A percentile compares a stretch with the other conserved stretches of the same genome.
phyloP scores from a whole-genome alignment of 2,329 filamentous ascomycete genomes.

The Phoma sp. region DNA sequence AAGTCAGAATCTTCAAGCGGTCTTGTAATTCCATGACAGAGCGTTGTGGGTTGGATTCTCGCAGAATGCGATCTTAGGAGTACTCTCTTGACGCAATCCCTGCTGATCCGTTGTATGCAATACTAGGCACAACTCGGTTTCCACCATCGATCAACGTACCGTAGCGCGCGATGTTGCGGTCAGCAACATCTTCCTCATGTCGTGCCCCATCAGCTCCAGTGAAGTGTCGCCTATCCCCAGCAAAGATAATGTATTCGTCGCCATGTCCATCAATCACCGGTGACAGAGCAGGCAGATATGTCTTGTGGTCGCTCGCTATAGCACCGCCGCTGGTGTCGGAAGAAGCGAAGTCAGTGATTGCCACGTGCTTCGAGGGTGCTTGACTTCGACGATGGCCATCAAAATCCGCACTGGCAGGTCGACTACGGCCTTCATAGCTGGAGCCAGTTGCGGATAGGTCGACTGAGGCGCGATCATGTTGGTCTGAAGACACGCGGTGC shows the following conservation, averaged over 20 bases:
- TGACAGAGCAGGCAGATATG: constrained; percentile 27
- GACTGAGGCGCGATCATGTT: constrained; percentile 4
- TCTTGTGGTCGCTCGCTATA: constrained; percentile 32
- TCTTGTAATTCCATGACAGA: not conserved
- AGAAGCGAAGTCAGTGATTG: not conserved
- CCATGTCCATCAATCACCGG: constrained; percentile 16
- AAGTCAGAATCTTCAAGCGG: not conserved
- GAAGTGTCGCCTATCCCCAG: constrained; percentile 27
- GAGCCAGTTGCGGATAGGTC: constrained; percentile 10
- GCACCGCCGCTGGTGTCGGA: constrained; percentile 18
- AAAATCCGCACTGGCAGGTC: constrained; percentile 22
- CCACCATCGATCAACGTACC: constrained; percentile 14
- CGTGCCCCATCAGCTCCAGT: constrained; percentile 16
- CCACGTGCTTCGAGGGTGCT: not conserved
- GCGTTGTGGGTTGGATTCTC: not conserved
- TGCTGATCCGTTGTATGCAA: not conserved
- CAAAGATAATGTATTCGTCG: constrained; percentile 27
- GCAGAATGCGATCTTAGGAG: not conserved
- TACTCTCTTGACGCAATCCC: not conserved
- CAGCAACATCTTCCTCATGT: constrained; percentile 63
- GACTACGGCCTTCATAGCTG: constrained; percentile 11
- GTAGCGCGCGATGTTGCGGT: constrained; percentile 35
- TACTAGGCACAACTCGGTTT: constrained; percentile 8
- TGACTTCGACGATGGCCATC: constrained; percentile 11
- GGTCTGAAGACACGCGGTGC: constrained; percentile 1